phyloP scores from a whole-genome alignment of 2,329 filamentous ascomycete species.

The Fusarium sp. region DNA sequence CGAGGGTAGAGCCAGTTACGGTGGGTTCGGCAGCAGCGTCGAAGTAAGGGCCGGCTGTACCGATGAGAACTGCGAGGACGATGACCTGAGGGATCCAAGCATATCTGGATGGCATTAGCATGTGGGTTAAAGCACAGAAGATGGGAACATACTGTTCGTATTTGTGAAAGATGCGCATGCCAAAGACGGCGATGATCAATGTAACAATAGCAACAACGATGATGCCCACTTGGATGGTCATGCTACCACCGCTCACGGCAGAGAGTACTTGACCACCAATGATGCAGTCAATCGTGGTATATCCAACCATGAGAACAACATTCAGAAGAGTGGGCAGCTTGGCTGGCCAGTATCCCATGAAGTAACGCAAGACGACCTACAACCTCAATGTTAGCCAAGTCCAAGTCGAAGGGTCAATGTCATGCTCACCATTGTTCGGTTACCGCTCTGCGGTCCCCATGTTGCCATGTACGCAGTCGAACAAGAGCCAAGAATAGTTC shows the following conservation, averaged over 20 bases:
- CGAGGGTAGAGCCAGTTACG: slow-evolving; percentile 71
- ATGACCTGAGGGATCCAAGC: slow-evolving; percentile 74
- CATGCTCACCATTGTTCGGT: slow-evolving; percentile 74
- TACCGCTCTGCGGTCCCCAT: slow-evolving; percentile 78
- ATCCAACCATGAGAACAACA: slow-evolving; percentile 76
- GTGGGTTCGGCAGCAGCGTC: slow-evolving; percentile 72
- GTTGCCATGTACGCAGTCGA: slow-evolving; percentile 82
- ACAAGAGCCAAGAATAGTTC: slow-evolving; percentile 78
- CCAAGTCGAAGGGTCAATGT: not conserved
- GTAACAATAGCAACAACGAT: slow-evolving; percentile 80
- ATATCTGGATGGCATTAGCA: slow-evolving; percentile 38
- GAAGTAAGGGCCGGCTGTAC: slow-evolving; percentile 70
- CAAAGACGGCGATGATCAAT: slow-evolving; percentile 75
- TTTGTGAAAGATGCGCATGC: slow-evolving; percentile 66
- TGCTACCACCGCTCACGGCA: slow-evolving; percentile 71
- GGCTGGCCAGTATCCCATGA: slow-evolving; percentile 72
- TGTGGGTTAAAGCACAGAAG: accelerated
- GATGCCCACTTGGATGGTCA: slow-evolving; percentile 80
- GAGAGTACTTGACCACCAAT: slow-evolving; percentile 82
- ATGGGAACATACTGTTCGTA: slow-evolving; percentile 67
- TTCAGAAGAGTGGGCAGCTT: slow-evolving; percentile 46
- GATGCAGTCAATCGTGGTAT: slow-evolving; percentile 82
- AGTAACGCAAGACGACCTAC: slow-evolving; percentile 75
- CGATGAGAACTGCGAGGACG: slow-evolving; percentile 77
- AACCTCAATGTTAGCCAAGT: not conserved